Evolutionary conservation across 129 eudicot species (phyloP).

Genomic region (Escallonia rubra): DNA sequence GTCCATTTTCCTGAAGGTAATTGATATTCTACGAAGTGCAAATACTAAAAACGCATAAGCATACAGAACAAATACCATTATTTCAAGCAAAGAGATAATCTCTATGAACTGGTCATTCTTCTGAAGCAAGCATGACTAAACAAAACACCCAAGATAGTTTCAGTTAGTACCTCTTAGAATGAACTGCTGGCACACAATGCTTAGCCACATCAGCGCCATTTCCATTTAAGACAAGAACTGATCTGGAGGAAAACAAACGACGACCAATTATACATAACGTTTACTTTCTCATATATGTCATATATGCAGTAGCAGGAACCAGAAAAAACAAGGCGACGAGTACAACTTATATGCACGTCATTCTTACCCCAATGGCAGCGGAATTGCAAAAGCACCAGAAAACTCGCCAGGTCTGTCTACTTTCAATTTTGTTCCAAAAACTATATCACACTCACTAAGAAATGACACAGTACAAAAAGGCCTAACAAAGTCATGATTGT

Average conservation of each 20-base stretch:
- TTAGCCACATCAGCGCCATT: slow-evolving; percentile 95
- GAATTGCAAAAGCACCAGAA: slow-evolving; percentile 56
- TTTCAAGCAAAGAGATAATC: neutral
- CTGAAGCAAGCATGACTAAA: slow-evolving; percentile 1
- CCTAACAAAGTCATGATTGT: slow-evolving; percentile 83
- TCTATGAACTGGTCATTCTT: too few species aligned
- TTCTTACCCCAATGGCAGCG: slow-evolving; percentile 89
- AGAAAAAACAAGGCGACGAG: too few species aligned
- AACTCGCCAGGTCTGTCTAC: slow-evolving; percentile 78
- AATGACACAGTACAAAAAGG: slow-evolving; percentile 97
- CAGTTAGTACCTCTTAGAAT: slow-evolving; percentile 61
- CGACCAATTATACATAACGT: neutral
- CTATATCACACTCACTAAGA: slow-evolving; percentile 80
- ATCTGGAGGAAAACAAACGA: slow-evolving; percentile 36
- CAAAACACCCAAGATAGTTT: neutral
- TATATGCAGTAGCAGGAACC: too few species aligned
- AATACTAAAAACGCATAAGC: slow-evolving; percentile 8
- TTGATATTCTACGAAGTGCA: slow-evolving; percentile 60
- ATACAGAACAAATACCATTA: neutral
- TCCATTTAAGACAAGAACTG: slow-evolving; percentile 84
- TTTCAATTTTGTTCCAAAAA: slow-evolving; percentile 76
- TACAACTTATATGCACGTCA: neutral
- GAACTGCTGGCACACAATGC: slow-evolving; percentile 95
- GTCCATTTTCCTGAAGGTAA: slow-evolving; percentile 93
- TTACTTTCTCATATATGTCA: neutral